Conservation (phyloP, 106 monocot genomes). For the Agapanthus africanus region DNA sequence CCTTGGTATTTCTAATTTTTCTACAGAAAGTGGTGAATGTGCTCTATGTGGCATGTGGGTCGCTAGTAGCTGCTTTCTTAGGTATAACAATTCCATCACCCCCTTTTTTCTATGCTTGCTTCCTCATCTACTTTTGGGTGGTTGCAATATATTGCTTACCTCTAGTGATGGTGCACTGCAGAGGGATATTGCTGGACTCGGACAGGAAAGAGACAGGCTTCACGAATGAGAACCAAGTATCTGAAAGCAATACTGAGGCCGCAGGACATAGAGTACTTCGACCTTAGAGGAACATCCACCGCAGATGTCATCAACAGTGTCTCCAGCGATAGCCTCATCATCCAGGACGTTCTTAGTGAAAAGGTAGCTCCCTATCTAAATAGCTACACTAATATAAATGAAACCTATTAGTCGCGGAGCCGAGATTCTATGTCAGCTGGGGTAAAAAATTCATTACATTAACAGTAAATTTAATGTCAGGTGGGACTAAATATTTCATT, state of each 20-base stretch:
- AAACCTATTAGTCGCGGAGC: background rate
- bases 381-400: background rate
- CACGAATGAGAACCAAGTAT: slow-evolving; percentile 10
- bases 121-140: background rate
- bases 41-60: slow-evolving; percentile 20
- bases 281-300: slow-evolving; percentile 13
- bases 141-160: too few relatives aligned
- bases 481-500: too few relatives aligned
- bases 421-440: too few relatives aligned
- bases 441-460: background rate
- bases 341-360: slow-evolving; percentile 58
- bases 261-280: slow-evolving; percentile 11
- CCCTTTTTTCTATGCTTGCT: background rate
- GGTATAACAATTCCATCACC: too few relatives aligned
- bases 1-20: too few relatives aligned
- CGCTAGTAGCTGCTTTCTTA: slow-evolving; percentile 23
- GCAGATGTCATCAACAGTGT: slow-evolving; percentile 53
- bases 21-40: slow-evolving; percentile 30
- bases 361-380: slow-evolving; percentile 33
- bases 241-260: slow-evolving; percentile 8
- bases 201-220: background rate
- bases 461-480: too few relatives aligned
- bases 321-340: slow-evolving; percentile 55
- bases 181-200: slow-evolving; percentile 18
- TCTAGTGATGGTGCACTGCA: too few relatives aligned